Conservation (phyloP, 495 filamentous ascomycete genomes). For the Aspergillus nidulans region DNA sequence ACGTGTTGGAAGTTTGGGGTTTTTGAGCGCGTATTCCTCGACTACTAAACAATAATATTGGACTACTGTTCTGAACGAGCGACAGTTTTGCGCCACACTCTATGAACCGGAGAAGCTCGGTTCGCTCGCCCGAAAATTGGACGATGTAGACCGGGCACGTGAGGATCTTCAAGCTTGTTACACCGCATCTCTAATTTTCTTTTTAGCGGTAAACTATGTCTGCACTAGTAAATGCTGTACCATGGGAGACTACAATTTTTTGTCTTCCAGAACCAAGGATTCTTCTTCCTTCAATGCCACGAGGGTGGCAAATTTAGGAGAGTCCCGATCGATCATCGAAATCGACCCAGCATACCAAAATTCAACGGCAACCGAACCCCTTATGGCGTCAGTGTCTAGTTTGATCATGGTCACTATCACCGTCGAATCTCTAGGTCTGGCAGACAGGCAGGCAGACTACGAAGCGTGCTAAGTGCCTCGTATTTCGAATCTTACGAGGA, state of each 20-base stretch:
- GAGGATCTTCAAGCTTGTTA: conserved; percentile 4
- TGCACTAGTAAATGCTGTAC: neutral
- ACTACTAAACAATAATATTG: too few species aligned
- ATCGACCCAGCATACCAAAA: too few species aligned
- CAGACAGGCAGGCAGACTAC: neutral
- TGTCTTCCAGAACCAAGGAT: neutral
- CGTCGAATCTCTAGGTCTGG: too few species aligned
- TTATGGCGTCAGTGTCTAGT: too few species aligned
- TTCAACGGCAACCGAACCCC: too few species aligned
- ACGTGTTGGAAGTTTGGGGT: too few species aligned
- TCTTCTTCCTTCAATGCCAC: neutral
- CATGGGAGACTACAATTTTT: neutral
- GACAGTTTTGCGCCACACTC: too few species aligned
- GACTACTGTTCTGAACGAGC: too few species aligned
- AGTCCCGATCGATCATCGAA: neutral
- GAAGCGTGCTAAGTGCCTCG: neutral
- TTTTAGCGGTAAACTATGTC: neutral
- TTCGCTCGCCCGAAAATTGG: neutral
- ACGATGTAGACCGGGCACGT: neutral
- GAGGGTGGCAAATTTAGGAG: neutral
- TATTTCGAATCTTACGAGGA: neutral
- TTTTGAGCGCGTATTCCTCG: too few species aligned
- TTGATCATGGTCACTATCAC: too few species aligned
- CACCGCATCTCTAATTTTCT: neutral
- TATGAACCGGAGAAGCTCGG: neutral